Base-by-base conservation (phyloP, 306 rosid genomes). In the Lathyrus sativus region DNA sequence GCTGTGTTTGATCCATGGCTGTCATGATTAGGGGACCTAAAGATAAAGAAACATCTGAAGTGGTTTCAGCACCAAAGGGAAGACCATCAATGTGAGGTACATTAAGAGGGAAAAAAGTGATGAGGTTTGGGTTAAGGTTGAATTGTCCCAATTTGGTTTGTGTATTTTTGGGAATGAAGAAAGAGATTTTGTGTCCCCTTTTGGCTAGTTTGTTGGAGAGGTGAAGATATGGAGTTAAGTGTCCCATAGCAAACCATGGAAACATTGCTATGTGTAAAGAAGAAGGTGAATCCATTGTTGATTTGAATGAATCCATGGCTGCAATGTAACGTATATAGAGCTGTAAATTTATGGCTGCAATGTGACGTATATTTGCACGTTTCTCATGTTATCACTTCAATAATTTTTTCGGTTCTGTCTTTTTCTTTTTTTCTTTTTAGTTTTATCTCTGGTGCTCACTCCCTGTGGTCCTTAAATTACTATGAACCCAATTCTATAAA, bases 221-320 rank as follows among this genome's bases (percentile, higher is more conserved):
- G 11, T 80, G 78, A 24, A 80, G 75, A 61, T 12, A 71, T 38
- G 80, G 78, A 13, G 51, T 71, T 26, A 71, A 18, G 68, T 75
- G 80, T 0, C 84, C 84, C 80, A 80, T 60, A 0, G 84, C 84
- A 38, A 80, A 75, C 80, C 75, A 80, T 24, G 84, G 84, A 41
- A 50, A 71, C 78, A 80, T 75, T 2, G 80, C 78, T 51, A 80
- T 75, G 53, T 80, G 84, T 22, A 80, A 1, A 13, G 70, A 0
- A 35, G 45, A 0, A 19, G 22, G 22, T 0, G 22, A 1, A 19
- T 0, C 1, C 22, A 19, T 19, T 19, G 22, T 19, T 19, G 22
- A 0, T 19, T 19, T 19, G 22, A 19, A 0, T 7, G 51, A 0
- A 70, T 75, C 83, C 83, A 79, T 19, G 22, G 22, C 22, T 19